phyloP scores from a whole-genome alignment of 2,329 filamentous ascomycete species.

The Venturia oleaginea region DNA sequence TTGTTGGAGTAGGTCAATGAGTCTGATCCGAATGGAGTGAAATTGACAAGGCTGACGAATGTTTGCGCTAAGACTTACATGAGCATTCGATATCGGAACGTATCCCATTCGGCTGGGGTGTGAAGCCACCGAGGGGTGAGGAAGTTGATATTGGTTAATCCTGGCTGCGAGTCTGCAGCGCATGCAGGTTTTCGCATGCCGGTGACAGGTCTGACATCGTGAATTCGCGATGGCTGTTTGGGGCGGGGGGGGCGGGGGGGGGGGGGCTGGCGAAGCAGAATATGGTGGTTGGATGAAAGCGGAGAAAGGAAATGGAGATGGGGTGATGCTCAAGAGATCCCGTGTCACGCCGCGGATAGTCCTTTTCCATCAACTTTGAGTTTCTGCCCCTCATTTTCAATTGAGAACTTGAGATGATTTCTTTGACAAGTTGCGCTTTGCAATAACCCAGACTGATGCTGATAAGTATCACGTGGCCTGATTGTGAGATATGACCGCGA shows the following conservation, averaged over 20 bases:
- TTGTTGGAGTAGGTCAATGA: conserved; percentile 43
- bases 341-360: neutral
- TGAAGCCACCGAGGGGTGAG: no score
- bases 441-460: no score
- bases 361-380: no score
- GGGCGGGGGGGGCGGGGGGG: no score
- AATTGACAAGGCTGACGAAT: conserved; percentile 36
- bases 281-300: neutral
- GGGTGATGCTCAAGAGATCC: neutral
- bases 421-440: no score
- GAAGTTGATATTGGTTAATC: neutral
- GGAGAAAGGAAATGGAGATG: neutral
- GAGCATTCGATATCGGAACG: no score
- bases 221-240: neutral
- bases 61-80: neutral
- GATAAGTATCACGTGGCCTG: no score
- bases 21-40: conserved; percentile 40
- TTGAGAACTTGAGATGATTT: no score
- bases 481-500: no score
- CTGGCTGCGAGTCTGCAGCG: neutral
- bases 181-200: neutral
- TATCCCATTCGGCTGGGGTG: no score
- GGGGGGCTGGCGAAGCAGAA: neutral
- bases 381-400: no score
- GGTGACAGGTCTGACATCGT: neutral